phyloP scores from a whole-genome alignment of 2,329 filamentous ascomycete genomes.

The Dactylellina cionopaga region DNA sequence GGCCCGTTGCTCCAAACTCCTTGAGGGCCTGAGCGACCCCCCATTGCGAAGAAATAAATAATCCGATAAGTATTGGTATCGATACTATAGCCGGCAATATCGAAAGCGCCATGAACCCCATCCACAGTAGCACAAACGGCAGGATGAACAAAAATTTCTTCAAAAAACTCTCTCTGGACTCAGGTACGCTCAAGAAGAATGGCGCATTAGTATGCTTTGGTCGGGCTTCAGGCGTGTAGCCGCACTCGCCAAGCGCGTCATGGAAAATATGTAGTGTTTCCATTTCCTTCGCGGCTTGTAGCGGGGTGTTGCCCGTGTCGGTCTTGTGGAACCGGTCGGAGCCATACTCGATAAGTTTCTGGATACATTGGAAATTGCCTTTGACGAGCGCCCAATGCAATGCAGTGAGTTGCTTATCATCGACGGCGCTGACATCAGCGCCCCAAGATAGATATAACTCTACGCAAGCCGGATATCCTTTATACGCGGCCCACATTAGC shows the following conservation, averaged over 20 bases:
- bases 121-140: constrained; percentile 80
- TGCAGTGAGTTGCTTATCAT: constrained; percentile 93
- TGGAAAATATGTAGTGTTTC: constrained; percentile 85
- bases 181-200: constrained; percentile 48
- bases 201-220: constrained; percentile 66
- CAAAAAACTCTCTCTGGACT: constrained; percentile 68
- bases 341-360: constrained; percentile 95
- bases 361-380: constrained; percentile 85
- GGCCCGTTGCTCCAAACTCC: constrained; percentile 84
- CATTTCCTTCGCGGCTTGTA: constrained; percentile 86
- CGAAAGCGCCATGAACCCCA: constrained; percentile 76
- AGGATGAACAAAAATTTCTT: constrained; percentile 88
- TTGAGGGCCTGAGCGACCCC: constrained; percentile 76
- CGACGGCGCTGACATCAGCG: constrained; percentile 86
- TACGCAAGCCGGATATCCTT: constrained; percentile 90
- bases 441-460: constrained; percentile 95
- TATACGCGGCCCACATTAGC: constrained; percentile 99
- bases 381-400: constrained; percentile 97
- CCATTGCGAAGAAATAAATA: constrained; percentile 78
- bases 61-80: constrained; percentile 74
- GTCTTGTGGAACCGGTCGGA: constrained; percentile 92
- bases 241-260: constrained; percentile 81
- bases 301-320: constrained; percentile 87
- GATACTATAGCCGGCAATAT: constrained; percentile 78
- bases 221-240: constrained; percentile 82